A percentile compares a stretch with the other conserved stretches of the same genome.
Conservation (phyloP, 1,284 basidiomycete species). For the Phellopilus nigrolimitatus region DNA sequence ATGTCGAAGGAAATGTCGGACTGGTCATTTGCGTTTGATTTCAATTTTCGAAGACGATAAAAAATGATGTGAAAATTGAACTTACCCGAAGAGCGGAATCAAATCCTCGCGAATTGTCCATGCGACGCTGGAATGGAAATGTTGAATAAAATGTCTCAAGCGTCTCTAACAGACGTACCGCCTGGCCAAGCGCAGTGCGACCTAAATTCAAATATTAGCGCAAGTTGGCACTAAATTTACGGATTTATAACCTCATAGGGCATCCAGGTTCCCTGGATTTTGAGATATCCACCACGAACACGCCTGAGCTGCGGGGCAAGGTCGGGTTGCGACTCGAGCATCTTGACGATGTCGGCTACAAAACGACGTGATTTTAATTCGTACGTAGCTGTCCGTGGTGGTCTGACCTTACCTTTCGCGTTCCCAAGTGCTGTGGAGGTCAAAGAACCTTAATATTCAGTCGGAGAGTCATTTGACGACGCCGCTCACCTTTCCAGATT, state of each 20-base stretch:
- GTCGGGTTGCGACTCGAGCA: slow-evolving; percentile 84
- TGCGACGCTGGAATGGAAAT: slow-evolving; percentile 56
- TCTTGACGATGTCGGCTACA: slow-evolving; percentile 81
- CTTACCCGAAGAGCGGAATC: slow-evolving; percentile 76
- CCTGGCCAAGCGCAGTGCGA: slow-evolving; percentile 69
- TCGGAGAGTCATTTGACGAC: slow-evolving; percentile 1
- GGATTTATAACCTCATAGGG: slow-evolving; percentile 62
- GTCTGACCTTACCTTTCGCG: slow-evolving; percentile 59
- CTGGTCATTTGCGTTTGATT: slow-evolving; percentile 33
- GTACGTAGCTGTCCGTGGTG: slow-evolving; percentile 13
- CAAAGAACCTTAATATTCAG: slow-evolving; percentile 1
- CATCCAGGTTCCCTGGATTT: slow-evolving; percentile 89
- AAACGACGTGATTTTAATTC: slow-evolving; percentile 14
- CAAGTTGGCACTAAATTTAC: slow-evolving; percentile 18
- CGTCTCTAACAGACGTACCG: slow-evolving; percentile 43
- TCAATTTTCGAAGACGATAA: slow-evolving; percentile 21
- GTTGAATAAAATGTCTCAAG: slow-evolving; percentile 15
- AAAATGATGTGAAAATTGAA: slow-evolving; percentile 13
- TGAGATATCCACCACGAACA: slow-evolving; percentile 80
- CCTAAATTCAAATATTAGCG: slow-evolving; percentile 34
- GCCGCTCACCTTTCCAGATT: slow-evolving; percentile 74
- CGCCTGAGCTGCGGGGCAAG: slow-evolving; percentile 73
- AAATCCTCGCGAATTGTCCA: slow-evolving; percentile 84
- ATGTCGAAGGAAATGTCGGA: slow-evolving; percentile 69
- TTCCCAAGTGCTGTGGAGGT: slow-evolving; percentile 63